A percentile compares a stretch with the other conserved stretches of the same genome.
Evolutionary conservation across 306 rosid species (phyloP).

Genomic region (Prinsepia uniflora): DNA sequence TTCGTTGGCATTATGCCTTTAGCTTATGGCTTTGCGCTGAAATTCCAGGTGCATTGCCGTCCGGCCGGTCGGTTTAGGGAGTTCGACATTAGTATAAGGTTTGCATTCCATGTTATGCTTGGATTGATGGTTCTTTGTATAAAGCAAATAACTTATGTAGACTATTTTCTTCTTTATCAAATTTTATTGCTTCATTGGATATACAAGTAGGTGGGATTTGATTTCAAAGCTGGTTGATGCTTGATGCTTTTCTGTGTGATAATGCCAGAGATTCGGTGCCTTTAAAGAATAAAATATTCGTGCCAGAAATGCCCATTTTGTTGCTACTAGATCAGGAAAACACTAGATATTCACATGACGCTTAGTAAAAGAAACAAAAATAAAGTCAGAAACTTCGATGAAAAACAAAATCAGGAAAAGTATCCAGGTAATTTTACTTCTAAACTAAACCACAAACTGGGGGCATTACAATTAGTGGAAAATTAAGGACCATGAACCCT

Average conservation of each 20-base stretch:
- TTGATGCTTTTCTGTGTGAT: not conserved
- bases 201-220: not conserved
- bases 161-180: not conserved
- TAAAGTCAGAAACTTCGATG: too few species aligned
- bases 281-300: too few species aligned
- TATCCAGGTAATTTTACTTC: too few species aligned
- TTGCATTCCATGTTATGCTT: constrained; percentile 12
- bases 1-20: not conserved
- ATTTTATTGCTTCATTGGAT: not conserved
- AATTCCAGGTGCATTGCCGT: not conserved
- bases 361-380: too few species aligned
- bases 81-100: constrained; percentile 6
- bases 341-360: too few species aligned
- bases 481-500: constrained; percentile 6
- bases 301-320: too few species aligned
- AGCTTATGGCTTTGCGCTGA: constrained; percentile 1
- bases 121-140: constrained; percentile 17
- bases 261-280: too few species aligned
- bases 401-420: too few species aligned
- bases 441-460: too few species aligned
- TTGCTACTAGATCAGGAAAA: too few species aligned
- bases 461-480: not conserved
- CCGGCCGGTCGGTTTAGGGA: not conserved
- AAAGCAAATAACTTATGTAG: not conserved
- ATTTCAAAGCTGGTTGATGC: not conserved